phyloP scores from a whole-genome alignment of 805 yeast genomes.

The Saitoella complicata region DNA sequence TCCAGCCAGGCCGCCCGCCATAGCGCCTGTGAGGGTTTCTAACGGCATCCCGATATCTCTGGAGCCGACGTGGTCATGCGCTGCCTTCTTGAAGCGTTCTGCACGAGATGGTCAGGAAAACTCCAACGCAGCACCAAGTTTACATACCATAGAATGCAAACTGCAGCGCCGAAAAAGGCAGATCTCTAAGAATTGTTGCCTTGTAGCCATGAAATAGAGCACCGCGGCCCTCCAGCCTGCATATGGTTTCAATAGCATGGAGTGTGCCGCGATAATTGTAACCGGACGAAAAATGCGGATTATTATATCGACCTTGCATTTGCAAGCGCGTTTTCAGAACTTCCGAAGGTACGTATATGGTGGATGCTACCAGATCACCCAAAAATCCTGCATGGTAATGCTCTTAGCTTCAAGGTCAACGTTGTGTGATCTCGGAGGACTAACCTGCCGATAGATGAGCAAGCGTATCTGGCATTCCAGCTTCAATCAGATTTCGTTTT shows the following conservation, averaged over 20 bases:
- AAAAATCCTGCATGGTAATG: slow-evolving; percentile 38
- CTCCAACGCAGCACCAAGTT: not conserved
- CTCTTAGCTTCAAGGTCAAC: no score
- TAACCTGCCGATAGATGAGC: slow-evolving; percentile 50
- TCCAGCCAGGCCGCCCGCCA: slow-evolving; percentile 91
- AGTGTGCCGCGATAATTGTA: slow-evolving; percentile 67
- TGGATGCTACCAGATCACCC: slow-evolving; percentile 83
- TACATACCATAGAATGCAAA: slow-evolving; percentile 84
- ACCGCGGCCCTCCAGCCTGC: slow-evolving; percentile 50
- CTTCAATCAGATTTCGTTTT: slow-evolving; percentile 53
- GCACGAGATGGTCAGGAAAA: not conserved
- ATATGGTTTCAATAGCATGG: slow-evolving; percentile 44
- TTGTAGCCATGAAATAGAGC: slow-evolving; percentile 83
- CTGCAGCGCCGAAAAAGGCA: slow-evolving; percentile 92
- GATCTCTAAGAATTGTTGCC: slow-evolving; percentile 80
- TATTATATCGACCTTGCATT: slow-evolving; percentile 76
- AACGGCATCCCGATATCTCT: slow-evolving; percentile 24
- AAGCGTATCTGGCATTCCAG: slow-evolving; percentile 56
- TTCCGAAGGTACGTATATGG: slow-evolving; percentile 89
- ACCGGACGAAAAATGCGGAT: slow-evolving; percentile 62
- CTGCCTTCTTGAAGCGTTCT: slow-evolving; percentile 20
- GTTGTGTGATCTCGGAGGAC: no score
- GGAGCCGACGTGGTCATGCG: slow-evolving; percentile 19
- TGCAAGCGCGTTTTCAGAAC: slow-evolving; percentile 87
- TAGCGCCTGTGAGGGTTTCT: slow-evolving; percentile 80